A percentile compares a stretch with the other conserved stretches of the same genome.
phyloP scores from a whole-genome alignment of 2,329 filamentous ascomycete genomes.

The Orbilia brochopaga region DNA sequence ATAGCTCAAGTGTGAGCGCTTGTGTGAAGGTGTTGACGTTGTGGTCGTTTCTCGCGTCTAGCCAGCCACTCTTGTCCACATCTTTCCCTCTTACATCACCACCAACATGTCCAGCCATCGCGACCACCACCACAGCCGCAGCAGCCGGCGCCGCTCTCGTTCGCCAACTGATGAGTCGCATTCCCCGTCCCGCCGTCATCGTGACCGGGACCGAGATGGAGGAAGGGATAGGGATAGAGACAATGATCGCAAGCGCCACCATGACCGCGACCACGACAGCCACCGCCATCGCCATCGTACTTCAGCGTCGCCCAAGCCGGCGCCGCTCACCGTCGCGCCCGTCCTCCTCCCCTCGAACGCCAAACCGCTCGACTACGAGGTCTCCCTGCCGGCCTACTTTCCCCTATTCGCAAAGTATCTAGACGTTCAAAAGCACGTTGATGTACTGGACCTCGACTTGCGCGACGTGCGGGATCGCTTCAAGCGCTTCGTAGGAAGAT shows the following conservation, averaged over 20 bases:
- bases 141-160: constrained; percentile 21
- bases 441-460: constrained; percentile 70
- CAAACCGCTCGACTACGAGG: constrained; percentile 67
- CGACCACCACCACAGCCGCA: constrained; percentile 9
- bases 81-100: constrained; percentile 1
- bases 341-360: constrained; percentile 65
- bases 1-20: background rate
- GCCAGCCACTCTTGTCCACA: background rate
- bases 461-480: constrained; percentile 81
- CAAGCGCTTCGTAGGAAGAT: constrained; percentile 91
- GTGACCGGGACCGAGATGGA: constrained; percentile 14
- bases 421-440: constrained; percentile 80
- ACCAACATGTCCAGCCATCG: constrained; percentile 18
- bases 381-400: constrained; percentile 65
- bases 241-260: too few species aligned
- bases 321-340: constrained; percentile 14
- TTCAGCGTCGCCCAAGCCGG: constrained; percentile 51
- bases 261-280: constrained; percentile 6
- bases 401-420: constrained; percentile 75
- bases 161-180: constrained; percentile 38
- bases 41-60: constrained; percentile 46
- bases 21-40: constrained; percentile 40
- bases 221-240: too few species aligned
- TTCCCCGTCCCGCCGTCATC: constrained; percentile 20
- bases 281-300: constrained; percentile 54